These are phyloP conservation scores for Cercophora sp. DNA, from an alignment of 495 filamentous ascomycete species.

Conservation along the genomic window DNA sequence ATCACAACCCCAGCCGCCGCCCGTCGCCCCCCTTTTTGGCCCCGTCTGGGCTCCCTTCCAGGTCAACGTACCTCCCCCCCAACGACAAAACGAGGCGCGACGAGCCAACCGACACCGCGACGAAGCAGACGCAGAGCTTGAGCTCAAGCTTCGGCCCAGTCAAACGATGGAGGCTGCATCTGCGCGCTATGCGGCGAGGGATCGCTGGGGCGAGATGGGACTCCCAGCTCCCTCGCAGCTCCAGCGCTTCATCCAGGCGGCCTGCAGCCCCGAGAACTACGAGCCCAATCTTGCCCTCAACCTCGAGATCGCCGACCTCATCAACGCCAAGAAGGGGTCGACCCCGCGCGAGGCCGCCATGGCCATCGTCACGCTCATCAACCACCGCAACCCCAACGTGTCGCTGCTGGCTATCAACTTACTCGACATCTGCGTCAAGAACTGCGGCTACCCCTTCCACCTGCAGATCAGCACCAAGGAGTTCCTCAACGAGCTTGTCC, in stretches of 20 bases:
- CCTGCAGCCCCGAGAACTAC: slow-evolving; percentile 93
- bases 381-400: slow-evolving; percentile 94
- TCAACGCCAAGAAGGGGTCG: slow-evolving; percentile 97
- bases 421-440: slow-evolving; percentile 98
- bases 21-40: not conserved
- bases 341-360: slow-evolving; percentile 94
- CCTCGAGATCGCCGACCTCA: slow-evolving; percentile 92
- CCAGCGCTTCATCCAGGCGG: slow-evolving; percentile 91
- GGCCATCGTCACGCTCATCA: slow-evolving; percentile 90
- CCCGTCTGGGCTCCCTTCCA: slow-evolving; percentile 6
- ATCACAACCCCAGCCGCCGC: not conserved
- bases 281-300: slow-evolving; percentile 95
- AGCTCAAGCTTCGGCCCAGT: not conserved
- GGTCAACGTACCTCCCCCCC: not conserved
- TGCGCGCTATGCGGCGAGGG: slow-evolving; percentile 89
- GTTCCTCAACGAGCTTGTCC: slow-evolving; percentile 96
- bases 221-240: slow-evolving; percentile 77
- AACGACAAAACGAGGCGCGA: too few relatives aligned
- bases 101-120: not conserved
- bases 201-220: slow-evolving; percentile 83
- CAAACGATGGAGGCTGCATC: slow-evolving; percentile 82
- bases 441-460: slow-evolving; percentile 98
- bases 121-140: not conserved
- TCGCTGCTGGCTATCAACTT: slow-evolving; percentile 85
- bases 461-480: slow-evolving; percentile 98